Evolutionary conservation across 192 early-diverging fungal genomes (phyloP), one percentile per base, ranked within the genome.

Genomic region (Phlyctochytrium planicorne): DNA sequence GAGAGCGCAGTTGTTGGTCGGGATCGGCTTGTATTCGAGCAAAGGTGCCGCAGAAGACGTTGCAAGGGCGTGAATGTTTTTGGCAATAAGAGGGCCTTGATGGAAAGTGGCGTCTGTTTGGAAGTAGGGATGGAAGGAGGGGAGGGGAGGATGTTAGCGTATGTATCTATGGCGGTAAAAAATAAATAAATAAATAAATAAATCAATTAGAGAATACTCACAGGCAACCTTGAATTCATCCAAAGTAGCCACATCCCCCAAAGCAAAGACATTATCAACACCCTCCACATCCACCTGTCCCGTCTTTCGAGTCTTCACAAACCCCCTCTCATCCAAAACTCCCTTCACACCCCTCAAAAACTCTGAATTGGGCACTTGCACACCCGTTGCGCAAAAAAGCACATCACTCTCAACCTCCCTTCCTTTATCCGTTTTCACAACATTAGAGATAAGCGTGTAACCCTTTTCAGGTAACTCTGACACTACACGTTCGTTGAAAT

Each of bases 401-500:
- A 47, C 40, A 20, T 47, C 40, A 6, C 10, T 20, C 40, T 47
- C 10, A 6, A 47, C 40, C 40, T 47, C 40, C 40, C 10, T 47
- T 20, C 40, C 40, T 6, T 6, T 20, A 47, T 47, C 40, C 40
- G 40, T 47, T 20, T 20, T 6, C 40, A 47, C 40, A 47, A 76
- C 73, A 0, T 73, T 24, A 10, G 34, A n/a, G 4, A 34, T 27
- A 16, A 62, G 30, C 0, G 27, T 35, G 65, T 59, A 69, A 14
- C 64, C 59, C 31, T n/a, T 63, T 25, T 24, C 37, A 1, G 60
- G 30, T 32, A 80, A 73, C 2, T 65, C 57, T 32, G 79, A 60
- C 1, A 74, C 59, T 4, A 82, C 75, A 29, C 71, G 73, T 30
- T 87, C 84, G 35, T 85, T 67, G 0, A 82, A 64, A 33, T 75